These are phyloP conservation scores for Sporobolomyces phaffii DNA, from an alignment of 768 basidiomycete species.

Conservation along the genomic window DNA sequence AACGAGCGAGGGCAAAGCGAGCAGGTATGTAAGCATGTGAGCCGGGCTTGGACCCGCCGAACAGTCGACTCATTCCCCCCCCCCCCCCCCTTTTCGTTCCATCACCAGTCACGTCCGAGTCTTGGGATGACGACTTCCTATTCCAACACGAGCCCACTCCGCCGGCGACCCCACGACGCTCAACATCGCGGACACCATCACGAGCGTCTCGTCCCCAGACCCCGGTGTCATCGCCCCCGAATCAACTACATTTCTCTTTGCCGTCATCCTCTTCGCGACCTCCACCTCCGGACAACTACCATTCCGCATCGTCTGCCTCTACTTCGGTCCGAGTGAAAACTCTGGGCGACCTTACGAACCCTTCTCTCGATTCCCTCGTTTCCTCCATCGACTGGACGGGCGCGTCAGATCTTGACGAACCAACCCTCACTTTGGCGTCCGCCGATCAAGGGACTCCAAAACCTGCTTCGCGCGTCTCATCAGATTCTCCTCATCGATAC, in stretches of 20 bases:
- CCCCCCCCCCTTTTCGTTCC: background rate
- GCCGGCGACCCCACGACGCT: background rate
- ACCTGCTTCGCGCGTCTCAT: background rate
- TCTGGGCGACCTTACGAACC: too few species aligned
- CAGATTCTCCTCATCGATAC: background rate
- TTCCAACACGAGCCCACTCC: slow-evolving; percentile 18
- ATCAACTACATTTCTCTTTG: background rate
- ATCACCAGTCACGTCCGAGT: slow-evolving; percentile 11
- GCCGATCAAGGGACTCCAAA: background rate
- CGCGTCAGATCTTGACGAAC: slow-evolving; percentile 12
- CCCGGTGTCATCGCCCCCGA: background rate
- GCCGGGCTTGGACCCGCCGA: too few species aligned
- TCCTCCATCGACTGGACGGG: background rate
- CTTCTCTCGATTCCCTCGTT: slow-evolving; percentile 29
- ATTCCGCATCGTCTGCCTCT: too few species aligned
- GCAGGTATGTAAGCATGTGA: background rate
- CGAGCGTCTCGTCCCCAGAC: background rate
- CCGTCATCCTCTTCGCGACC: background rate
- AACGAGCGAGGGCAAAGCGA: background rate
- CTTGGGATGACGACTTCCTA: slow-evolving; percentile 35
- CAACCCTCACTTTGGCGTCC: slow-evolving; percentile 11
- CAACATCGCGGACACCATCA: background rate
- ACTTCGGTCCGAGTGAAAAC: too few species aligned
- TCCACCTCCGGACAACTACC: background rate
- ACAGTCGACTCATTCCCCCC: too few species aligned